Evolutionary conservation across 1,284 basidiomycete genomes (phyloP).

Genomic region (Rhodotorula sp.): DNA sequence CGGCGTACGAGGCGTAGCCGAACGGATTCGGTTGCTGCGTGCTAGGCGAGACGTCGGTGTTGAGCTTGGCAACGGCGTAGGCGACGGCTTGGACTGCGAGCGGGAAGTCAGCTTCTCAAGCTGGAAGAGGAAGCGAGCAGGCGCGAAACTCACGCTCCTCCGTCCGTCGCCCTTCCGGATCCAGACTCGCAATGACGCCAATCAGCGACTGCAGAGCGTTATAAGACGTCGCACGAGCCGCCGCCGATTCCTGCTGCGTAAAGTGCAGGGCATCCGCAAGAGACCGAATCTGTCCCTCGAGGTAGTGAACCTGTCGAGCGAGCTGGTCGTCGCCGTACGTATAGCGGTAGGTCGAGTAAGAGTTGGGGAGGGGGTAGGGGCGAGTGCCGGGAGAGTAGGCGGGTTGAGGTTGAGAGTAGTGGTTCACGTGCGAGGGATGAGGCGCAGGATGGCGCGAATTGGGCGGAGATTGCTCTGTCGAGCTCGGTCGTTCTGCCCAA

Average conservation of each 20-base stretch:
- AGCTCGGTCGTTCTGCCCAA: neutral
- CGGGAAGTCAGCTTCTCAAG: neutral
- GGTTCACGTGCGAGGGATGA: neutral
- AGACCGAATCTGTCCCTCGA: constrained; percentile 18
- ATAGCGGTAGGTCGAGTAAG: neutral
- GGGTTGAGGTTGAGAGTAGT: neutral
- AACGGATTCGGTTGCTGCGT: neutral
- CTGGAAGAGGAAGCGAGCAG: neutral
- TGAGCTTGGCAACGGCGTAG: constrained; percentile 7
- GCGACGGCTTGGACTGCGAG: constrained; percentile 23
- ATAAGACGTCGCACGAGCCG: constrained; percentile 1
- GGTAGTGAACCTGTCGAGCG: constrained; percentile 4
- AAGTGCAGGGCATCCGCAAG: constrained; percentile 13
- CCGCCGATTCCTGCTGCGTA: constrained; percentile 20
- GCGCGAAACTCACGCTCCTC: constrained; percentile 10
- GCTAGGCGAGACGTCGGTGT: neutral
- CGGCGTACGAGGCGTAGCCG: neutral
- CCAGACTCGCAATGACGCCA: constrained; percentile 10
- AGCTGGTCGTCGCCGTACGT: neutral
- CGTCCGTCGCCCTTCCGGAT: neutral
- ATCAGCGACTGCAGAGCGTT: constrained; percentile 15
- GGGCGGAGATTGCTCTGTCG: neutral
- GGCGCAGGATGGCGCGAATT: neutral
- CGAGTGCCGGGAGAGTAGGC: constrained; percentile 6
- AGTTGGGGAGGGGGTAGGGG: neutral